Base-by-base conservation (phyloP, 331 rosid species). In the Pyrus hybrid region DNA sequence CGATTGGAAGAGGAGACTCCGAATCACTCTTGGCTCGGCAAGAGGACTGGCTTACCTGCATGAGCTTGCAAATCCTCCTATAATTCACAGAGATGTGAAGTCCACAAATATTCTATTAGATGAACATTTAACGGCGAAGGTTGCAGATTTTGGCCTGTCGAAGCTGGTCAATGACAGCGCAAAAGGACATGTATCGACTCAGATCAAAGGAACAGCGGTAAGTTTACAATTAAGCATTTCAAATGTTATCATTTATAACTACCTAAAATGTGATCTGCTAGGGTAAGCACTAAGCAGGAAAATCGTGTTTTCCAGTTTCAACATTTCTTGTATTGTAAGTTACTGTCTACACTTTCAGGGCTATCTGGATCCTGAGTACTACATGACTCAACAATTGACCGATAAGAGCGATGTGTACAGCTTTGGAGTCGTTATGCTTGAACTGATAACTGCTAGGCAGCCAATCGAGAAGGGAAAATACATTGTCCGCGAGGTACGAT, bases 1-100 rank as follows among this genome's bases (percentile, higher is more conserved):
- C 35, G 98, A 93, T 72, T 93, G 98, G 98, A 93, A 93, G 85
- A 90, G 96, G 81, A 88, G 98, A 77, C 93, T 93, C 30, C 93
- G 96, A 8, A 49, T 93, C 57, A 91, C 98, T 51, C 96, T 93
- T 63, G 98, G 98, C 75, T 93, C 97, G 4, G 96, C 96, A 1
- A 87, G 98, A 88, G 98, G 98, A 80, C 88, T 93, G 21, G 84
- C 97, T 67, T 93, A 93, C 80, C 83, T 91, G 9, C 98, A 93
- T 56, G 98, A 93, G 80, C 98, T 91, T 64, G 98, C 98, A 45
- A 90, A 91, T 76, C 98, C 98, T 80, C 96, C 97, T 37, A 91
- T 93, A 66, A 93, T 93, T 75, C 98, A 93, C 67, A 85, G 98
- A 81, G 98, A 93, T 78, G 88, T 93, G 49, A 93, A 93, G 83